These are phyloP conservation scores for Schoenoplectus tabernaemontani DNA, from an alignment of 202 grass and related monocot genomes.

Conservation along the genomic window DNA sequence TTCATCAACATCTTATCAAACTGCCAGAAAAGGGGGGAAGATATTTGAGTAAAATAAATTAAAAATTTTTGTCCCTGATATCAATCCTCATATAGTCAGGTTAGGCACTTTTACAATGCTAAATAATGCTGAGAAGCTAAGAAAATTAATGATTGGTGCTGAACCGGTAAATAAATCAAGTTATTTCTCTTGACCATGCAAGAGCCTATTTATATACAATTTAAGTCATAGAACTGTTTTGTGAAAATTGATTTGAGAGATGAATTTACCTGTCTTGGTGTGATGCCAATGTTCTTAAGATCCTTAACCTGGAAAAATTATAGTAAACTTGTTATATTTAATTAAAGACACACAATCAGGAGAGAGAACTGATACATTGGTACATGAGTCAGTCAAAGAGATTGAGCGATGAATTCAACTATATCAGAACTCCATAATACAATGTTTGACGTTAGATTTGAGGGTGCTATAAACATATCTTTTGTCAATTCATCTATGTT, in stretches of 20 bases:
- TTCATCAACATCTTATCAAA: constrained; percentile 1
- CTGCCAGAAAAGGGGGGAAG: background rate
- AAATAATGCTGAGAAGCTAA: background rate
- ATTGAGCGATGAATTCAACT: no score
- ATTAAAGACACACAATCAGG: background rate
- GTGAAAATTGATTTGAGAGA: background rate
- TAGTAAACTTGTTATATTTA: background rate
- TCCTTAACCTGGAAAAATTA: constrained; percentile 5
- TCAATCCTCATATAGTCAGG: background rate
- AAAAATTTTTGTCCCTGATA: background rate
- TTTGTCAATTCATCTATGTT: no score
- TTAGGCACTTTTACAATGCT: background rate
- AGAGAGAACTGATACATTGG: background rate
- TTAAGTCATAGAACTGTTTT: background rate
- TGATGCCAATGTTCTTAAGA: constrained; percentile 16
- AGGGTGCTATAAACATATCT: no score
- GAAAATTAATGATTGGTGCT: background rate
- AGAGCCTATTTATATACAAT: background rate
- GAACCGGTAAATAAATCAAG: background rate
- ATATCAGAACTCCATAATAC: no score
- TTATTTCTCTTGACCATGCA: background rate
- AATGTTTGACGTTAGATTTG: no score
- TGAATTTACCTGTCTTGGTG: constrained; percentile 9
- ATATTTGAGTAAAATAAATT: background rate
- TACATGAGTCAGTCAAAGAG: background rate